A percentile compares a stretch with the other conserved stretches of the same genome.
Evolutionary conservation across 441 rosid genomes (phyloP).

Genomic region (Macaranga tanarius): DNA sequence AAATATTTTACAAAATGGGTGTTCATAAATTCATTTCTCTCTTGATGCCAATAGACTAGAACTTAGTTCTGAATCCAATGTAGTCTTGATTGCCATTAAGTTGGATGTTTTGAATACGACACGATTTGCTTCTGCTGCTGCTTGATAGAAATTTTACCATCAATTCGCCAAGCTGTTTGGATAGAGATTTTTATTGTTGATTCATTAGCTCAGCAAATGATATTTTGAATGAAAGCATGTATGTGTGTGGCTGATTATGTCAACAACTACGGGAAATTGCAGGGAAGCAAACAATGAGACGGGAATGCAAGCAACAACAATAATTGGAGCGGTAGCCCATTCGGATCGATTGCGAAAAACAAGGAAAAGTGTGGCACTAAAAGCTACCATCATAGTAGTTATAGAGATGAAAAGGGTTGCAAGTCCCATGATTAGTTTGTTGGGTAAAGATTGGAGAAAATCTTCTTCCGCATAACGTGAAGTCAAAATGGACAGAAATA

Average conservation of each 20-base stretch:
- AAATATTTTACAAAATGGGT: not conserved
- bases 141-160: too few species aligned
- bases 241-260: constrained; percentile 24
- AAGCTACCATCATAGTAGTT: constrained; percentile 50
- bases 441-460: constrained; percentile 42
- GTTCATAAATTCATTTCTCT: not conserved
- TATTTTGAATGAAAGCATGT: not conserved
- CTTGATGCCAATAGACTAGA: not conserved
- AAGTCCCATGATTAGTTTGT: constrained; percentile 44
- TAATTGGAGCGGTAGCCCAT: constrained; percentile 36
- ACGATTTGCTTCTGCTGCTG: not conserved
- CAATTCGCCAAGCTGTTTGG: too few species aligned
- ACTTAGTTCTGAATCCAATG: not conserved
- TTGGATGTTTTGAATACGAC: not conserved
- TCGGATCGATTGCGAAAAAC: constrained; percentile 32
- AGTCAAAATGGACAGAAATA: constrained; percentile 50
- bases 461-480: constrained; percentile 49
- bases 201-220: constrained; percentile 9
- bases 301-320: constrained; percentile 36
- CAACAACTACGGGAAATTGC: constrained; percentile 46
- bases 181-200: not conserved
- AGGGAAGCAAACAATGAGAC: constrained; percentile 41
- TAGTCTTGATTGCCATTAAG: not conserved
- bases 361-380: constrained; percentile 41
- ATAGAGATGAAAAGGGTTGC: constrained; percentile 50